These are phyloP conservation scores for Mucor irregularis DNA, from an alignment of 371 early-diverging fungal species.

Conservation along the genomic window DNA sequence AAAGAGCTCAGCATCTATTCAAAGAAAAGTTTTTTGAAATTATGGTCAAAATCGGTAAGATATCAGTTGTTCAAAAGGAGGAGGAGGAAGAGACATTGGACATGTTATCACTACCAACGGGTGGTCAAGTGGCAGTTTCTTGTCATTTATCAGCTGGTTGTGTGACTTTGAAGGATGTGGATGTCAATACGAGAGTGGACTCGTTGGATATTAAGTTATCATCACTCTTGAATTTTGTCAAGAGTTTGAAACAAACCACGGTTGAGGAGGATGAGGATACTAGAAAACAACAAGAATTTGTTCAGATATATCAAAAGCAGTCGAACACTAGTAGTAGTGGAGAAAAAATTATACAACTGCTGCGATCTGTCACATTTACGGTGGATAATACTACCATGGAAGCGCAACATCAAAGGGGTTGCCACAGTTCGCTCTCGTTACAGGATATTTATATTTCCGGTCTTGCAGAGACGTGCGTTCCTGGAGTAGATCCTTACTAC, in stretches of 20 bases:
- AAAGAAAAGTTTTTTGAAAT: constrained; percentile 52
- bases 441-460: constrained; percentile 10
- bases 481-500: constrained; percentile 21
- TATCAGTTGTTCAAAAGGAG: constrained; percentile 8
- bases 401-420: constrained; percentile 6
- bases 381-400: constrained; percentile 24
- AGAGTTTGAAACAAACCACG: neutral
- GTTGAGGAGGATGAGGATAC: neutral
- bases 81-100: constrained; percentile 4
- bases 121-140: constrained; percentile 35
- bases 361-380: constrained; percentile 21
- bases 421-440: constrained; percentile 14
- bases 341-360: constrained; percentile 7
- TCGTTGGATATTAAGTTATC: neutral
- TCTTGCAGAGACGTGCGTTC: constrained; percentile 1
- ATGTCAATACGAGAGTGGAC: constrained; percentile 21
- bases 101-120: constrained; percentile 31
- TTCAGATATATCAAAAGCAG: neutral
- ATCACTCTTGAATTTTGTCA: constrained; percentile 2
- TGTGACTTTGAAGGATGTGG: constrained; percentile 45
- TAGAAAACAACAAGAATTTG: neutral
- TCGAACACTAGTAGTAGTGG: neutral
- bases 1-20: constrained; percentile 45
- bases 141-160: constrained; percentile 53
- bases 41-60: constrained; percentile 33